These are phyloP conservation scores for Trichoderma breve DNA, from an alignment of 2,329 filamentous ascomycete species.

Conservation along the genomic window DNA sequence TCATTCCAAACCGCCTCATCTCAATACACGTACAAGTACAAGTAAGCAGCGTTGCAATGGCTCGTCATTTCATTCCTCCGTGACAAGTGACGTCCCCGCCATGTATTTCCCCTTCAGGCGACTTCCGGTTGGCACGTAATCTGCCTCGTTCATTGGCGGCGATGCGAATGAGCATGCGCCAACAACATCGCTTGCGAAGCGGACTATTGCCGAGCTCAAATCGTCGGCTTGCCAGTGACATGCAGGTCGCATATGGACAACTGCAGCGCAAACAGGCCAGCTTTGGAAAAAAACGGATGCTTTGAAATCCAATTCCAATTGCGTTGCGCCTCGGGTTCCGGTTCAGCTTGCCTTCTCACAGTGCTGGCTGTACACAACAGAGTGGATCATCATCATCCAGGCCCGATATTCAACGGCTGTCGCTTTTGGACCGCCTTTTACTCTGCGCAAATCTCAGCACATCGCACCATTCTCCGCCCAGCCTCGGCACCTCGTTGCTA, in stretches of 20 bases:
- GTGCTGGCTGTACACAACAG: background rate
- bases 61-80: background rate
- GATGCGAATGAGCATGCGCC: background rate
- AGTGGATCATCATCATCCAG: background rate
- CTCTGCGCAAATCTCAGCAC: slow-evolving; percentile 11
- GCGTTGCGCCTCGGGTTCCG: background rate
- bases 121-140: background rate
- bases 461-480: slow-evolving; percentile 1
- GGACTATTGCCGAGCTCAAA: background rate
- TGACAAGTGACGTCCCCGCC: background rate
- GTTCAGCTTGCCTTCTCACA: background rate
- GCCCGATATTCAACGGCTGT: background rate
- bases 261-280: background rate
- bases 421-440: background rate
- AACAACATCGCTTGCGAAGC: background rate
- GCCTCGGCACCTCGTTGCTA: background rate
- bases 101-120: background rate
- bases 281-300: background rate
- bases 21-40: no score
- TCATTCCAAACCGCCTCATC: background rate
- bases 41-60: background rate
- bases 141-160: background rate
- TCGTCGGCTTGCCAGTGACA: background rate
- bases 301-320: background rate
- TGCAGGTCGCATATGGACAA: background rate